These are phyloP conservation scores for Seiridium unicorne DNA, from an alignment of 2,329 filamentous ascomycete genomes.

Conservation along the genomic window DNA sequence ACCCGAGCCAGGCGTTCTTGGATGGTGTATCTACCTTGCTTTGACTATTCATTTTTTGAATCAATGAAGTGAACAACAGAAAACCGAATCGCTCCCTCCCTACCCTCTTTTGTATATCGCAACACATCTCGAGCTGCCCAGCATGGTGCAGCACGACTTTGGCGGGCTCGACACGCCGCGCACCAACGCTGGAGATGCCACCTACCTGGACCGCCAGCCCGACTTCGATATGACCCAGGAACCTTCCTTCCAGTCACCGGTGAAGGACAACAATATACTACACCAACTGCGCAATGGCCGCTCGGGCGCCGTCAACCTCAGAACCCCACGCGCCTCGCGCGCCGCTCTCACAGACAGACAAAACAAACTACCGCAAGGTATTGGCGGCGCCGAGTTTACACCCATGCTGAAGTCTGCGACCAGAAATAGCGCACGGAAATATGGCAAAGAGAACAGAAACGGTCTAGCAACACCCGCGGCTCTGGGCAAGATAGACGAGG, in stretches of 20 bases:
- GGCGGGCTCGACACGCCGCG: slow-evolving; percentile 78
- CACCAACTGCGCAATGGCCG: slow-evolving; percentile 70
- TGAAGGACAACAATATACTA: slow-evolving; percentile 73
- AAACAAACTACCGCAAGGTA: slow-evolving; percentile 62
- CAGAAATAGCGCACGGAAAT: slow-evolving; percentile 66
- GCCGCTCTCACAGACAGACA: slow-evolving; percentile 69
- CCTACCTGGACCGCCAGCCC: slow-evolving; percentile 67
- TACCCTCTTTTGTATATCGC: not conserved
- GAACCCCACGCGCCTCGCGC: slow-evolving; percentile 70
- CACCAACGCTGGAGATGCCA: slow-evolving; percentile 81
- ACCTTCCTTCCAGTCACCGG: slow-evolving; percentile 80
- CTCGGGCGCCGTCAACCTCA: slow-evolving; percentile 54
- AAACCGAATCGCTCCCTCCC: not conserved
- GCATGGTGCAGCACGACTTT: slow-evolving; percentile 64
- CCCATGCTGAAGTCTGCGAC: slow-evolving; percentile 84
- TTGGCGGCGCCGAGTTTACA: slow-evolving; percentile 81
- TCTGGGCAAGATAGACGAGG: slow-evolving; percentile 63
- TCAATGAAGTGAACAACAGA: slow-evolving; percentile 8
- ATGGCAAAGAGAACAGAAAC: slow-evolving; percentile 60
- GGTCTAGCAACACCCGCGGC: slow-evolving; percentile 69
- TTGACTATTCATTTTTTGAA: not conserved
- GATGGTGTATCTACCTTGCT: not conserved
- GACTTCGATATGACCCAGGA: slow-evolving; percentile 86
- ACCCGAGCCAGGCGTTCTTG: too few species aligned
- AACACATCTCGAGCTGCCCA: slow-evolving; percentile 17